Conservation (phyloP, 352 stramenopile species). For the Globisporangium radiosum region DNA sequence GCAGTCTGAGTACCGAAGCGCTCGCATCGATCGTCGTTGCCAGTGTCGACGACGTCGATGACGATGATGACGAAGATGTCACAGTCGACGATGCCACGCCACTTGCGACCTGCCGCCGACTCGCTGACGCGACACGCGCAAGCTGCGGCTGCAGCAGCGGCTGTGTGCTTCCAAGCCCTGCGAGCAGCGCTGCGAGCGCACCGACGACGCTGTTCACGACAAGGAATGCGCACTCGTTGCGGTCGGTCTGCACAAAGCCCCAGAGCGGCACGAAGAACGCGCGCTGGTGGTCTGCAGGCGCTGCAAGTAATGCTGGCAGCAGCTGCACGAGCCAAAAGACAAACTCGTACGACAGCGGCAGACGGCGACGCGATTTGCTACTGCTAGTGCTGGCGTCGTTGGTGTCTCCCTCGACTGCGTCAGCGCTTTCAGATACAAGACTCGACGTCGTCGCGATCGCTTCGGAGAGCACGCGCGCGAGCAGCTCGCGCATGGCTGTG, state of each 20-base stretch:
- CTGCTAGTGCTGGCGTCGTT: background rate
- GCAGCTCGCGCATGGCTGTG: slow-evolving; percentile 60
- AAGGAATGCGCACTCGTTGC: slow-evolving; percentile 77
- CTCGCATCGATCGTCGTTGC: slow-evolving; percentile 54
- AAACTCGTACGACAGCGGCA: slow-evolving; percentile 79
- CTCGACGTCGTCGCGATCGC: slow-evolving; percentile 61
- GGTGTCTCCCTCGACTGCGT: slow-evolving; percentile 22
- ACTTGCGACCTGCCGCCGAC: slow-evolving; percentile 59
- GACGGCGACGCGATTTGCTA: background rate
- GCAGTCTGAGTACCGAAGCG: slow-evolving; percentile 55
- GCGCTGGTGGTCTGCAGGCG: slow-evolving; percentile 57
- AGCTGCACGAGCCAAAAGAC: slow-evolving; percentile 73
- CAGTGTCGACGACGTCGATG: too few species aligned
- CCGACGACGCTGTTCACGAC: slow-evolving; percentile 80
- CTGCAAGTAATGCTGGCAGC: slow-evolving; percentile 66
- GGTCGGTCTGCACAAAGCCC: slow-evolving; percentile 70
- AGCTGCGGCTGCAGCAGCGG: slow-evolving; percentile 58
- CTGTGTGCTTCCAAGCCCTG: slow-evolving; percentile 46
- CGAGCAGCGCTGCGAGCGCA: slow-evolving; percentile 63
- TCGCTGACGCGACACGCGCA: slow-evolving; percentile 67
- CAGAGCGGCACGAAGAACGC: slow-evolving; percentile 75
- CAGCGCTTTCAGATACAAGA: background rate
- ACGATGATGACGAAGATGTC: too few species aligned
- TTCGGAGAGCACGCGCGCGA: slow-evolving; percentile 57
- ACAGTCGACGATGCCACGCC: too few species aligned